Percentiles rank a stretch among this genome's conserved stretches.
Conservation (phyloP, 768 basidiomycete genomes). For the Leccinum variicolor region DNA sequence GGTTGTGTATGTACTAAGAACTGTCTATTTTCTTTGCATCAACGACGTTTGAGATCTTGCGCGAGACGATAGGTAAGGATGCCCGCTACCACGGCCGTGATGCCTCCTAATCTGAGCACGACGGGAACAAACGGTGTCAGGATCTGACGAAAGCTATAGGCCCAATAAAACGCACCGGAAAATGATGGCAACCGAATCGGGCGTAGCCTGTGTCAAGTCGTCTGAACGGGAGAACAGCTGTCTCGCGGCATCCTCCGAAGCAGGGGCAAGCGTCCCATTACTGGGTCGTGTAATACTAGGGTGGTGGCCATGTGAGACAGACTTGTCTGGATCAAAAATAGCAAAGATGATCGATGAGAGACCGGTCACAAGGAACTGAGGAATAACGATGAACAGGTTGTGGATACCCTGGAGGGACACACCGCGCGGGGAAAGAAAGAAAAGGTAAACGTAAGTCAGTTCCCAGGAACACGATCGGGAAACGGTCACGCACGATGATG, state of each 20-base stretch:
- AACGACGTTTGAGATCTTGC: conserved; percentile 43
- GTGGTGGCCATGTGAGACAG: conserved; percentile 37
- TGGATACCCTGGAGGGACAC: conserved; percentile 72
- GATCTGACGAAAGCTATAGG: neutral
- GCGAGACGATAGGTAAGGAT: conserved; percentile 53
- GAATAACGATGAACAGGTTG: conserved; percentile 90
- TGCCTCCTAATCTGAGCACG: conserved; percentile 48
- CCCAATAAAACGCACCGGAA: conserved; percentile 52
- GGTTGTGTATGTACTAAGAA: neutral
- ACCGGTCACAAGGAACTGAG: conserved; percentile 90
- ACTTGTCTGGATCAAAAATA: conserved; percentile 66
- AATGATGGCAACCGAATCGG: conserved; percentile 76
- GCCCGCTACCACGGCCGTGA: conserved; percentile 53
- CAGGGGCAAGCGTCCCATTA: conserved; percentile 5
- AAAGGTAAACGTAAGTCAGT: neutral
- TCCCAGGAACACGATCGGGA: conserved; percentile 1
- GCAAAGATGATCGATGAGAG: conserved; percentile 85
- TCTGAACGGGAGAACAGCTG: conserved; percentile 12
- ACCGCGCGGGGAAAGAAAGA: neutral
- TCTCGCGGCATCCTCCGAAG: conserved; percentile 4
- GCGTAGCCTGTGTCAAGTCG: conserved; percentile 22
- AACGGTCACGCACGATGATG: conserved; percentile 57
- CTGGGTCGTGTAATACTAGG: conserved; percentile 8
- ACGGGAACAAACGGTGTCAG: neutral
- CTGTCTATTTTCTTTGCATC: neutral